These are phyloP conservation scores for Quercus glauca DNA, from an alignment of 306 rosid species.

Conservation along the genomic window DNA sequence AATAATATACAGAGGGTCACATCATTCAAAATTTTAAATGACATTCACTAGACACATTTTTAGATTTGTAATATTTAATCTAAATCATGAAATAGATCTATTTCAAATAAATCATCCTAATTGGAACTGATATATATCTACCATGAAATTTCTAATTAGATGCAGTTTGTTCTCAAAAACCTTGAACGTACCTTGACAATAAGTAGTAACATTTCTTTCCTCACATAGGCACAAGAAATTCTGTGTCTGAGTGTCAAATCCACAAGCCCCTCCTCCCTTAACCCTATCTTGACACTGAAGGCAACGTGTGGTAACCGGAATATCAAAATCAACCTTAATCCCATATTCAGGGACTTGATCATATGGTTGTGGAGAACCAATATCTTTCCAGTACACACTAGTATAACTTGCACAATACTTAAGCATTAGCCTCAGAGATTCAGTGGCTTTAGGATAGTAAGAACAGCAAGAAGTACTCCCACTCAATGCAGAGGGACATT, in stretches of 20 bases:
- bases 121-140: not conserved
- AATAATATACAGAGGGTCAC: too few species aligned
- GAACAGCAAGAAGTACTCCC: conserved; percentile 69
- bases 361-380: conserved; percentile 63
- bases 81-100: too few species aligned
- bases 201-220: conserved; percentile 68
- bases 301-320: conserved; percentile 72
- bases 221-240: conserved; percentile 71
- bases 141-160: not conserved
- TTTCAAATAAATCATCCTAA: too few species aligned
- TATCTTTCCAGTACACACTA: conserved; percentile 84
- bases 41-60: too few species aligned
- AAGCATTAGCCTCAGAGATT: conserved; percentile 73
- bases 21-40: too few species aligned
- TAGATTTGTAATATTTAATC: too few species aligned
- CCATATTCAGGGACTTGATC: conserved; percentile 95
- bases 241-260: conserved; percentile 52
- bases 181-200: conserved; percentile 58
- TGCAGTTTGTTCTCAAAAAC: not conserved
- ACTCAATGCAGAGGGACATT: conserved; percentile 48
- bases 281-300: conserved; percentile 76
- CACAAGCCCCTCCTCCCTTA: conserved; percentile 89
- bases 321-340: conserved; percentile 71
- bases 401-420: conserved; percentile 74
- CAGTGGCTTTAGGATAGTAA: conserved; percentile 75